These are phyloP conservation scores for Alternaria atra DNA, from an alignment of 2,329 filamentous ascomycete genomes.

Conservation along the genomic window DNA sequence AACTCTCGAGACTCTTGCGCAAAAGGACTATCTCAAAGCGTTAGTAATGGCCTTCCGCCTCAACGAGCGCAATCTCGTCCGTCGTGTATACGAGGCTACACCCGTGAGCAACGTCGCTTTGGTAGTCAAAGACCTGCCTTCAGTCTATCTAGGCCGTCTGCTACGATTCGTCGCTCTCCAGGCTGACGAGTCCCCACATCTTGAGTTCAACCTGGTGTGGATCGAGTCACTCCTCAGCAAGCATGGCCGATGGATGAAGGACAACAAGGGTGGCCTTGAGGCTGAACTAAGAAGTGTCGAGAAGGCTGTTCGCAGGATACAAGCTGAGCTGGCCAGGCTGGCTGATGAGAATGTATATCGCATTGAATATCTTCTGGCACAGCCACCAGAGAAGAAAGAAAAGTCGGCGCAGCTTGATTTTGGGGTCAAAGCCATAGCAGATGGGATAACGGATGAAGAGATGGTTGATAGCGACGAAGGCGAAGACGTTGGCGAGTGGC, in stretches of 20 bases:
- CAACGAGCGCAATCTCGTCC: constrained; percentile 83
- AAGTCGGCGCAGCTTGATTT: constrained; percentile 41
- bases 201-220: constrained; percentile 96
- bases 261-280: constrained; percentile 80
- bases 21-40: constrained; percentile 87
- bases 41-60: constrained; percentile 97
- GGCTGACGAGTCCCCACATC: constrained; percentile 87
- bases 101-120: constrained; percentile 78
- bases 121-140: constrained; percentile 80
- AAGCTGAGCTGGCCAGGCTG: constrained; percentile 81
- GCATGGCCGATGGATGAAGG: constrained; percentile 86
- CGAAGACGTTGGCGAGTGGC: constrained; percentile 59
- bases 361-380: constrained; percentile 79
- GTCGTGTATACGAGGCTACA: constrained; percentile 84
- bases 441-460: constrained; percentile 49
- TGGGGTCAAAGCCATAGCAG: constrained; percentile 41
- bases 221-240: constrained; percentile 81
- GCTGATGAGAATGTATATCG: constrained; percentile 90
- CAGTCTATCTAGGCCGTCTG: constrained; percentile 84
- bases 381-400: constrained; percentile 53
- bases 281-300: constrained; percentile 85
- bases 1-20: constrained; percentile 72
- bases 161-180: constrained; percentile 88
- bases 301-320: constrained; percentile 80
- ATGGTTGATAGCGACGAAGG: constrained; percentile 42